Conservation (phyloP, 257 asterid genomes). For the Scutellaria barbata region DNA sequence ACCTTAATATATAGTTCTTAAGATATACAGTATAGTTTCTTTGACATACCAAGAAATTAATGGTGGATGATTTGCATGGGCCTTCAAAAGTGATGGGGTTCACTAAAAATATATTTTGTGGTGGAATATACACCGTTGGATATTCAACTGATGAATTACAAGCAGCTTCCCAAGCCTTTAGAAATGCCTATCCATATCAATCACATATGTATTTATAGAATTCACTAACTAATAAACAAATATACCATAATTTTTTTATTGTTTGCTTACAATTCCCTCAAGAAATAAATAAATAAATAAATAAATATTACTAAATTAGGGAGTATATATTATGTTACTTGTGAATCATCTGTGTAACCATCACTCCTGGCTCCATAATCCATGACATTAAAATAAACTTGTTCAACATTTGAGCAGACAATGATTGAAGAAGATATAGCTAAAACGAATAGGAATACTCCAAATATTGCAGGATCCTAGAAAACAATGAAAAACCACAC, state of each 20-base stretch:
- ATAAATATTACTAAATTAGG: background rate
- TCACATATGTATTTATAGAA: background rate
- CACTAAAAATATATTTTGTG: conserved; percentile 51
- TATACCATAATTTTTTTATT: no score
- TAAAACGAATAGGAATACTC: conserved; percentile 35
- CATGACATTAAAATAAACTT: conserved; percentile 48
- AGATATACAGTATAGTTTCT: background rate
- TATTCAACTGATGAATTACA: conserved; percentile 46
- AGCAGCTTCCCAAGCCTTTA: conserved; percentile 71
- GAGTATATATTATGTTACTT: conserved; percentile 33
- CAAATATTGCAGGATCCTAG: conserved; percentile 36
- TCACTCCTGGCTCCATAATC: conserved; percentile 64
- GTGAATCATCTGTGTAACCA: conserved; percentile 57
- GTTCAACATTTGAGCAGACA: conserved; percentile 20
- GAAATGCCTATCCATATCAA: conserved; percentile 51
- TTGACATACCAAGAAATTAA: conserved; percentile 53
- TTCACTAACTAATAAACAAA: no score
- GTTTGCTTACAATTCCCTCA: no score
- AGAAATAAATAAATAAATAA: no score
- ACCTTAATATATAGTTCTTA: no score
- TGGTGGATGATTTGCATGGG: conserved; percentile 54
- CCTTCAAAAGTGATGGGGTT: conserved; percentile 56
- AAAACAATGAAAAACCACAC: background rate
- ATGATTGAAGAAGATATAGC: conserved; percentile 39
- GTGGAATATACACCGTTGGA: conserved; percentile 58